A percentile compares a stretch with the other conserved stretches of the same genome.
These are phyloP conservation scores for Tubosaeta sp. DNA, from an alignment of 768 basidiomycete species.

Conservation along the genomic window DNA sequence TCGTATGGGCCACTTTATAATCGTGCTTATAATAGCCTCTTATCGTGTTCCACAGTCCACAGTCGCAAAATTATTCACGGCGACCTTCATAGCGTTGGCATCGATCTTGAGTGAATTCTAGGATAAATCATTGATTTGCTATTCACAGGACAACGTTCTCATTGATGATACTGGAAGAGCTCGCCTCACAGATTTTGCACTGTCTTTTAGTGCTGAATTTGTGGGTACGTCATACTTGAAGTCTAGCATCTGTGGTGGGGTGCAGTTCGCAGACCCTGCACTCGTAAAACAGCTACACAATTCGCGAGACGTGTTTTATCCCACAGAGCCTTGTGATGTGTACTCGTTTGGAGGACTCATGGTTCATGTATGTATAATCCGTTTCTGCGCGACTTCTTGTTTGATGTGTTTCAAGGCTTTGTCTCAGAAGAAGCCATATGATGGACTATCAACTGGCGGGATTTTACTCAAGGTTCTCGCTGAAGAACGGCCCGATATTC, in stretches of 20 bases:
- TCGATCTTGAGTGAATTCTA: background rate
- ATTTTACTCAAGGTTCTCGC: background rate
- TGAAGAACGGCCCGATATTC: constrained; percentile 13
- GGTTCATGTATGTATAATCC: constrained; percentile 19
- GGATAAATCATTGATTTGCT: background rate
- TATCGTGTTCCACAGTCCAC: constrained; percentile 17
- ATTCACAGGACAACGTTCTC: constrained; percentile 37
- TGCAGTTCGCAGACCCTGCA: constrained; percentile 45
- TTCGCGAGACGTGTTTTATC: constrained; percentile 1
- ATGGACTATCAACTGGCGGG: background rate
- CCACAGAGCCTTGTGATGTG: constrained; percentile 20
- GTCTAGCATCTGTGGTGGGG: constrained; percentile 33
- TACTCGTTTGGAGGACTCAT: constrained; percentile 37
- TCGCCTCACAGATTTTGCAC: constrained; percentile 47
- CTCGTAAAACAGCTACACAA: constrained; percentile 7
- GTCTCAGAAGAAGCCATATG: constrained; percentile 19
- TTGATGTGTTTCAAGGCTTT: constrained; percentile 19
- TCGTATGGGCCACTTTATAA: constrained; percentile 11
- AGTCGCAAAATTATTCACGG: constrained; percentile 27
- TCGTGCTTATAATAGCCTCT: background rate
- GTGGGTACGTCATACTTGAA: constrained; percentile 27
- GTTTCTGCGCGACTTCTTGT: background rate
- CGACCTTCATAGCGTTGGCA: constrained; percentile 34
- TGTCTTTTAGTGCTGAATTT: constrained; percentile 28
- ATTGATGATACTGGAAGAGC: constrained; percentile 37